phyloP scores from a whole-genome alignment of 192 early-diverging fungal genomes.

The Podochytrium sp. region DNA sequence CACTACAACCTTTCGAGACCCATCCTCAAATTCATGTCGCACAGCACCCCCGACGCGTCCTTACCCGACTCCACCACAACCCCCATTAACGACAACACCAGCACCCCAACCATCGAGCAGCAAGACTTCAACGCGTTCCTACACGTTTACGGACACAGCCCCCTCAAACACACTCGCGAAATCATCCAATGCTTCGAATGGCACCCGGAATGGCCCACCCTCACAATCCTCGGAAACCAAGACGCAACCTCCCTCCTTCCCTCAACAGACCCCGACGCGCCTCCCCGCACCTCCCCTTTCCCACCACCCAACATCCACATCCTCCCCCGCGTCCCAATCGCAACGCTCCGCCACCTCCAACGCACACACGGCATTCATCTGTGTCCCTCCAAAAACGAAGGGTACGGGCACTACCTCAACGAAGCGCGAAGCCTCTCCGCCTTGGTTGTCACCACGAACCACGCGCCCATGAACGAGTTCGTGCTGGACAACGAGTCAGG shows the following conservation, averaged over 20 bases:
- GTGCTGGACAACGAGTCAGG: slow-evolving; percentile 2
- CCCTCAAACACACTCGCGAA: neutral
- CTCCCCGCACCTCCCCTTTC: no score
- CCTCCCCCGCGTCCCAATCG: neutral
- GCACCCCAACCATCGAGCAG: neutral
- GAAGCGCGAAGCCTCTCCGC: slow-evolving; percentile 5
- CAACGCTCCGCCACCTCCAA: neutral
- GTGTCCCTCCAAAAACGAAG: slow-evolving; percentile 25
- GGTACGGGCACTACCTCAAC: slow-evolving; percentile 30
- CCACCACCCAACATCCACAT: neutral
- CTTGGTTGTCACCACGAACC: slow-evolving; percentile 9
- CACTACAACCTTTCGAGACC: neutral
- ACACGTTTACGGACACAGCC: slow-evolving; percentile 1
- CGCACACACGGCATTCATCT: neutral
- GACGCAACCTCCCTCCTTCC: neutral
- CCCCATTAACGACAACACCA: neutral
- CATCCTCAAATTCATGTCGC: neutral
- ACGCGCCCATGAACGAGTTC: slow-evolving; percentile 30
- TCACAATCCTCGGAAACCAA: slow-evolving; percentile 11
- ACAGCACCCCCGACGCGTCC: slow-evolving; percentile 4
- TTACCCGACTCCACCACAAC: neutral
- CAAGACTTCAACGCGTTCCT: slow-evolving; percentile 1
- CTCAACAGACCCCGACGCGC: neutral
- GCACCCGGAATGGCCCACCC: slow-evolving; percentile 21
- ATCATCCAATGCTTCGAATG: neutral